Conservation (phyloP, 768 basidiomycete species). For the Termitomyces sp. region DNA sequence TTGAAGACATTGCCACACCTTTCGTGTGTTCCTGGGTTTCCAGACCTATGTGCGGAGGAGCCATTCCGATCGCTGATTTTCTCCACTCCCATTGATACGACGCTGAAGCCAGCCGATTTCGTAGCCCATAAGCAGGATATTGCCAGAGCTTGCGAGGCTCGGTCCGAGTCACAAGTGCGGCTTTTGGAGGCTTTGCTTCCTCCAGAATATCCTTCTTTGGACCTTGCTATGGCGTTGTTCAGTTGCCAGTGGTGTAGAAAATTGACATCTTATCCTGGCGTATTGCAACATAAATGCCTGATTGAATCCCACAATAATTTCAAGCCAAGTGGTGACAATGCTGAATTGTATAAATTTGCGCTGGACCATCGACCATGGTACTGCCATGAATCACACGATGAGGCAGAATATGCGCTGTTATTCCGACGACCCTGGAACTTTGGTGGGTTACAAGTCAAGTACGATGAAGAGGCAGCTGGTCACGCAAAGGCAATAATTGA, state of each 20-base stretch:
- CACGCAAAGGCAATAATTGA: conserved; percentile 19
- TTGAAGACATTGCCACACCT: background rate
- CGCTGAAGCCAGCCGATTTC: conserved; percentile 7
- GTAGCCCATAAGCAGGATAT: conserved; percentile 5
- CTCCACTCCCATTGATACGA: conserved; percentile 5
- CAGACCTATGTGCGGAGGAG: conserved; percentile 15
- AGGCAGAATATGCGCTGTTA: background rate
- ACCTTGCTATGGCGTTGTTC: conserved; percentile 28
- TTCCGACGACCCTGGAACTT: conserved; percentile 18
- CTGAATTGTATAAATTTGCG: conserved; percentile 6
- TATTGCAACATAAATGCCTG: conserved; percentile 24
- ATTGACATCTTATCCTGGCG: conserved; percentile 25
- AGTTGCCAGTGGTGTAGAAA: conserved; percentile 25
- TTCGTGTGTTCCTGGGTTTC: conserved; percentile 8
- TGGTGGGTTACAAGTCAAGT: conserved; percentile 16
- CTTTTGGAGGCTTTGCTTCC: conserved; percentile 9
- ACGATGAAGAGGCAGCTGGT: conserved; percentile 22
- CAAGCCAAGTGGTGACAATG: conserved; percentile 3
- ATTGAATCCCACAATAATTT: background rate
- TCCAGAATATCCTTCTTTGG: conserved; percentile 8
- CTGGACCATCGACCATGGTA: background rate
- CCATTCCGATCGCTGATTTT: conserved; percentile 19
- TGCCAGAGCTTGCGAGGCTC: conserved; percentile 9
- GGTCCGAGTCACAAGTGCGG: conserved; percentile 16
- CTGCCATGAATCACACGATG: background rate